These are phyloP conservation scores for Luffa acutangula DNA, from an alignment of 306 rosid genomes.

Conservation along the genomic window DNA sequence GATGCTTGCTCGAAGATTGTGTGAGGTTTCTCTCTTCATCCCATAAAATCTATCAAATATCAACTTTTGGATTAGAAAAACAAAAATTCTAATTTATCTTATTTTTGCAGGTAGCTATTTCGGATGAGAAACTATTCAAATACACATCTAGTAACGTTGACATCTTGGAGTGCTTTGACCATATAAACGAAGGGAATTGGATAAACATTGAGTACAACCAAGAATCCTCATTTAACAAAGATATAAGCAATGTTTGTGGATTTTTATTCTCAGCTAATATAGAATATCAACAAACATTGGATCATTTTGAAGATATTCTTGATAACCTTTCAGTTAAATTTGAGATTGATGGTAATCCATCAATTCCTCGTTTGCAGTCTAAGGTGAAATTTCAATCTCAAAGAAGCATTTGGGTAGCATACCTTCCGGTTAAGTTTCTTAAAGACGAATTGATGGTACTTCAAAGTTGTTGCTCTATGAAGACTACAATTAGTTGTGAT, in stretches of 20 bases:
- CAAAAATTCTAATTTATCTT: background rate
- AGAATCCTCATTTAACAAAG: background rate
- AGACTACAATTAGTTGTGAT: background rate
- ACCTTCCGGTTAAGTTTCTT: background rate
- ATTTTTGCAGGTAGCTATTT: background rate
- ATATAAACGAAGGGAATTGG: background rate
- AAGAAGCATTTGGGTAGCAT: background rate
- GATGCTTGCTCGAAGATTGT: background rate
- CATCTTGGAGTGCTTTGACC: background rate
- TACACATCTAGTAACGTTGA: no score
- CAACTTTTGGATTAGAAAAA: background rate
- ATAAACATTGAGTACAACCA: background rate
- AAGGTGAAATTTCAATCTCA: background rate
- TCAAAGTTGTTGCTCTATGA: background rate
- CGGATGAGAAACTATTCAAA: background rate
- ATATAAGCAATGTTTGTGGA: conserved; percentile 5
- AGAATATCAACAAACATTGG: background rate
- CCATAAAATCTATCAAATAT: no score
- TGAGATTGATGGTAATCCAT: background rate
- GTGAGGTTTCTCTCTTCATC: background rate
- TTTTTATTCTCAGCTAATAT: background rate
- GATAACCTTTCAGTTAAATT: background rate
- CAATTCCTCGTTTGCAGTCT: no score
- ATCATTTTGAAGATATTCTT: background rate
- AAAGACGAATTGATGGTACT: background rate